Percentiles rank a stretch among this genome's conserved stretches.
Evolutionary conservation across 805 yeast species (phyloP).

Genomic region (Allodekkera sacchari): DNA sequence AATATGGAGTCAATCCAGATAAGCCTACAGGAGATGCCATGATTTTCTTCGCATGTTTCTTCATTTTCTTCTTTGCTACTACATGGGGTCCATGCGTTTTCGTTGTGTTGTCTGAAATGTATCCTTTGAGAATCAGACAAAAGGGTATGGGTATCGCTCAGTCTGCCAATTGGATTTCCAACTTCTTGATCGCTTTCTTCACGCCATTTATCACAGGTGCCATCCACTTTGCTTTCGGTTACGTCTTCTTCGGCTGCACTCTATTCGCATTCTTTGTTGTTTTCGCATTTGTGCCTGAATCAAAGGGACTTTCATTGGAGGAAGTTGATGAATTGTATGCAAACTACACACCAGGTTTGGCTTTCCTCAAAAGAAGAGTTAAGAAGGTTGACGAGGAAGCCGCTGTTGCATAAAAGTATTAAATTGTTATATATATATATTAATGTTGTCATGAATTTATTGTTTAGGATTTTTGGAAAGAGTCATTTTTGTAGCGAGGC

Average conservation of each 20-base stretch:
- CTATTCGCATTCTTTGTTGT: constrained; percentile 43
- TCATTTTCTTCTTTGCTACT: constrained; percentile 57
- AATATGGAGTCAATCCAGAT: constrained; percentile 30
- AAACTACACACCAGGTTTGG: constrained; percentile 26
- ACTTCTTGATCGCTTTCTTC: constrained; percentile 45
- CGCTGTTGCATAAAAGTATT: too few relatives aligned
- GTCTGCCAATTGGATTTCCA: constrained; percentile 59
- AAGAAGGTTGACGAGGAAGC: neutral
- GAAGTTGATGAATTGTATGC: constrained; percentile 46
- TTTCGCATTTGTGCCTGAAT: constrained; percentile 44
- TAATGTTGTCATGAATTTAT: too few relatives aligned
- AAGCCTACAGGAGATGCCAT: constrained; percentile 49
- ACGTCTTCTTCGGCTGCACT: constrained; percentile 48
- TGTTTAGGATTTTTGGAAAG: too few relatives aligned
- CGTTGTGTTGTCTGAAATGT: constrained; percentile 58
- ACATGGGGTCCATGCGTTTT: constrained; percentile 71
- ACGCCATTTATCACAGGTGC: constrained; percentile 48
- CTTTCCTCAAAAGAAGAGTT: constrained; percentile 2
- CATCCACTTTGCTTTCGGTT: constrained; percentile 50
- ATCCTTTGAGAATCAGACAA: constrained; percentile 56
- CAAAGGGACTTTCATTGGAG: constrained; percentile 49
- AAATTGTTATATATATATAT: too few relatives aligned
- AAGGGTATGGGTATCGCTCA: constrained; percentile 59
- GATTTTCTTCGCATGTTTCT: constrained; percentile 58
- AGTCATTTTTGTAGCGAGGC: too few relatives aligned